These are phyloP conservation scores for Bruguiera gymnorhiza DNA, from an alignment of 345 rosid species.

Conservation along the genomic window DNA sequence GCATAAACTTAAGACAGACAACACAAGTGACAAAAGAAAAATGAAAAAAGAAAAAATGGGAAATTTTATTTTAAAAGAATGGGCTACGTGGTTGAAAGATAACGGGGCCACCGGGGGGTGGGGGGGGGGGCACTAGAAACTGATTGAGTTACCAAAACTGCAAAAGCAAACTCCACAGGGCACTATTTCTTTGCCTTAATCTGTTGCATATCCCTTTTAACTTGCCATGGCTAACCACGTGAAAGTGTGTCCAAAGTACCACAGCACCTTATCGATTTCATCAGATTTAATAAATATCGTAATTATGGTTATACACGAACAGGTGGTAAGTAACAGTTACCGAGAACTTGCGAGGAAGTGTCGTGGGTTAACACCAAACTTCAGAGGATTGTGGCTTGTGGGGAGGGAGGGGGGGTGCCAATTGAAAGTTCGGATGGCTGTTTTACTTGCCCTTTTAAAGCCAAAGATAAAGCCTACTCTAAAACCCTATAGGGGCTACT, in stretches of 20 bases:
- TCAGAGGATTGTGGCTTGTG: background rate
- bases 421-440: background rate
- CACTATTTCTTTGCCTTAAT: constrained; percentile 13
- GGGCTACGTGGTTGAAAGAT: background rate
- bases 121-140: background rate
- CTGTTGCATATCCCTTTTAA: background rate
- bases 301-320: constrained; percentile 17
- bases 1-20: too few species aligned
- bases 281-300: background rate
- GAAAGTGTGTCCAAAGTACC: background rate
- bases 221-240: background rate
- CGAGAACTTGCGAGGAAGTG: constrained; percentile 44
- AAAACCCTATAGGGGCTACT: constrained; percentile 20
- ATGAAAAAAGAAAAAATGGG: too few species aligned
- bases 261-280: background rate
- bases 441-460: constrained; percentile 12
- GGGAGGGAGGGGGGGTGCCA: background rate
- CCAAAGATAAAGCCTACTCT: constrained; percentile 28
- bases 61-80: background rate
- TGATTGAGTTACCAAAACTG: constrained; percentile 5
- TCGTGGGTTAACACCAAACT: constrained; percentile 37
- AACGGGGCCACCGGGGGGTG: background rate
- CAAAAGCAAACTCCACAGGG: constrained; percentile 22
- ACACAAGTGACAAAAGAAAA: too few species aligned
- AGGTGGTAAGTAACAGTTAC: constrained; percentile 23